Conservation (phyloP, 1,284 basidiomycete genomes). For the Cystobasidium slooffiae region DNA sequence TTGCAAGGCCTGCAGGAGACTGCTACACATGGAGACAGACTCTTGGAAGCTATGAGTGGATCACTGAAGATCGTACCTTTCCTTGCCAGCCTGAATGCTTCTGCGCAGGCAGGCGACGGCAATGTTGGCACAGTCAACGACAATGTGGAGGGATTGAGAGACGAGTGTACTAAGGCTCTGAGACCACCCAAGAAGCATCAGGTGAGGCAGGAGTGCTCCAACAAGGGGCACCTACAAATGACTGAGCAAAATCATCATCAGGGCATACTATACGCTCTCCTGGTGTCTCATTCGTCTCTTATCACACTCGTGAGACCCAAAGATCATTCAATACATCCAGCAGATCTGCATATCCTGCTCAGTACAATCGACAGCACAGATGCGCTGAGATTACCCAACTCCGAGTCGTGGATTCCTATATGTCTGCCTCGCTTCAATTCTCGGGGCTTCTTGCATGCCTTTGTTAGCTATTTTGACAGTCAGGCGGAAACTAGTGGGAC, state of each 20-base stretch:
- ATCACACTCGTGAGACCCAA: constrained; percentile 86
- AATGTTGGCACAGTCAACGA: not conserved
- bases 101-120: not conserved
- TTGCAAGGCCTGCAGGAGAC: constrained; percentile 25
- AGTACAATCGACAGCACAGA: constrained; percentile 60
- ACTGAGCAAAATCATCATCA: constrained; percentile 11
- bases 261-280: constrained; percentile 83
- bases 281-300: constrained; percentile 77
- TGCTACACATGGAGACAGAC: constrained; percentile 14
- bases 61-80: constrained; percentile 33
- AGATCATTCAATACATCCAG: constrained; percentile 92
- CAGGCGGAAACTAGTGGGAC: not conserved
- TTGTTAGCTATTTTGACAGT: constrained; percentile 69
- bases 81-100: not conserved
- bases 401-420: constrained; percentile 90
- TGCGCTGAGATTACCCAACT: constrained; percentile 67
- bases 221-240: not conserved
- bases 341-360: constrained; percentile 60
- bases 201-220: not conserved
- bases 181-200: constrained; percentile 14
- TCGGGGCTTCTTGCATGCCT: constrained; percentile 88
- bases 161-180: constrained; percentile 34
- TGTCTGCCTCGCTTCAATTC: constrained; percentile 95
- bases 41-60: constrained; percentile 4
- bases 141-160: constrained; percentile 9